Evolutionary conservation across 1,284 basidiomycete species (phyloP), one percentile per base, ranked within the genome.

Genomic region (Baeospora myosura): DNA sequence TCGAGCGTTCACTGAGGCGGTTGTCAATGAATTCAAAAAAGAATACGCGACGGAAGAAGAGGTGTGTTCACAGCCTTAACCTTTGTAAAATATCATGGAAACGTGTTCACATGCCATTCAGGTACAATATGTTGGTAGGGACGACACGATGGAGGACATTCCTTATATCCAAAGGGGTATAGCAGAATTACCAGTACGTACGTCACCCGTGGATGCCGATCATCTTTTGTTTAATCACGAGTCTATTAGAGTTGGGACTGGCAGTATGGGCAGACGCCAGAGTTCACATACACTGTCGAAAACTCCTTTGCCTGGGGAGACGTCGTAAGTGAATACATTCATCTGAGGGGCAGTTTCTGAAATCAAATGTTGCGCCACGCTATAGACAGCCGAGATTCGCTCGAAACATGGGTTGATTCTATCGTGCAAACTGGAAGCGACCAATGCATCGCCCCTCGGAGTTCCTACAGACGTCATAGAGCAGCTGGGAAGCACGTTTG

Each of bases 251-350:
- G 74, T 29, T 98, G 95, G 96, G 76, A 88, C 18, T 98, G 94
- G 93, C 71, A 78, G 22, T 97, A 81, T 55, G 95, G 94, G 0
- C 89, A 96, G 58, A 96, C 94, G 0, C 95, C 95, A 40, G 88
- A 95, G 57, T 98, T 98, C 58, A 85, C 78, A 31, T 79, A 81
- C 50, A 66, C 63, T 2, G 46, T 84, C 3, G 46, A 54, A 12
- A 59, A 61, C 11, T 46, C 53, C 11, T 87, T 89, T 50, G 38
- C 55, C 4, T 83, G 80, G 80, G 82, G 82, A 5, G 55, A 61
- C 21, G 59, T 78, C 38, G 86, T 82, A 56, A 58, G 80, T 58
- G 33, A 1, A 22, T 14, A 21, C 20, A 12, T 26, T n/a, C 26
- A 10, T 20, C 41, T 25, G 6, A n/a, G 6, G 43, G n/a, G 32